Percentiles rank a stretch among this genome's conserved stretches.
These are phyloP conservation scores for Neofusicoccum kwambonambiense DNA, from an alignment of 2,329 filamentous ascomycete genomes.

Conservation along the genomic window DNA sequence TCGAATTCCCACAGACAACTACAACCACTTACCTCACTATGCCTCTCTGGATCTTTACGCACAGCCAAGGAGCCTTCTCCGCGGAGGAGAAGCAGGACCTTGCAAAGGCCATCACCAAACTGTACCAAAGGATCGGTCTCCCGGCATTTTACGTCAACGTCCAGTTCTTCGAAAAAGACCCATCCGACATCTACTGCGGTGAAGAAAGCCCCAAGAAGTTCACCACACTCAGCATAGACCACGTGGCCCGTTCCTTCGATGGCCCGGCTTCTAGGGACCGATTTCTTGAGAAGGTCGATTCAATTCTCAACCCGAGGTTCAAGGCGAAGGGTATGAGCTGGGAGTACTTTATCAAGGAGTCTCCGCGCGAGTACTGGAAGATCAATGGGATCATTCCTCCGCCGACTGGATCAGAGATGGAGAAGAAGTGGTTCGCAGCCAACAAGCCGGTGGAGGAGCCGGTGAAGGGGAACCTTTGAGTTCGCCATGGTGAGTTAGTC, in stretches of 20 bases:
- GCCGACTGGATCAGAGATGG: constrained; percentile 31
- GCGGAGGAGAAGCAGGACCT: constrained; percentile 31
- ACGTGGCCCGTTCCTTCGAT: not conserved
- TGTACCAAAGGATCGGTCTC: constrained; percentile 38
- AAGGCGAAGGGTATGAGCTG: constrained; percentile 42
- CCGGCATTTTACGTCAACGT: constrained; percentile 45
- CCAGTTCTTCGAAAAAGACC: constrained; percentile 34
- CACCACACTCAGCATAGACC: not conserved
- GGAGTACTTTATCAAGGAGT: constrained; percentile 46
- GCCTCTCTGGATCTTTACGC: constrained; percentile 44
- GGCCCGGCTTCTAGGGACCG: constrained; percentile 17
- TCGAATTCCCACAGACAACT: not conserved
- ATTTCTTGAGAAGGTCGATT: constrained; percentile 25
- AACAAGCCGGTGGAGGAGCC: constrained; percentile 17
- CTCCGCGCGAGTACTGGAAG: constrained; percentile 43
- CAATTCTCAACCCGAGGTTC: constrained; percentile 39
- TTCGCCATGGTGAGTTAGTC: not conserved
- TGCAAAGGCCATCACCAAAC: constrained; percentile 37
- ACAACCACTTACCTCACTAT: constrained; percentile 24
- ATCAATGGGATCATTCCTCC: constrained; percentile 42
- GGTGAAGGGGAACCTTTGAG: not conserved
- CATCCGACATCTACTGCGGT: constrained; percentile 29
- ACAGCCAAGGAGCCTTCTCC: constrained; percentile 36
- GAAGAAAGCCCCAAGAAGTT: constrained; percentile 21
- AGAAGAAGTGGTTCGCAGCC: constrained; percentile 31